Base-by-base conservation (phyloP, 106 monocot species). In the Dioscorea alata region DNA sequence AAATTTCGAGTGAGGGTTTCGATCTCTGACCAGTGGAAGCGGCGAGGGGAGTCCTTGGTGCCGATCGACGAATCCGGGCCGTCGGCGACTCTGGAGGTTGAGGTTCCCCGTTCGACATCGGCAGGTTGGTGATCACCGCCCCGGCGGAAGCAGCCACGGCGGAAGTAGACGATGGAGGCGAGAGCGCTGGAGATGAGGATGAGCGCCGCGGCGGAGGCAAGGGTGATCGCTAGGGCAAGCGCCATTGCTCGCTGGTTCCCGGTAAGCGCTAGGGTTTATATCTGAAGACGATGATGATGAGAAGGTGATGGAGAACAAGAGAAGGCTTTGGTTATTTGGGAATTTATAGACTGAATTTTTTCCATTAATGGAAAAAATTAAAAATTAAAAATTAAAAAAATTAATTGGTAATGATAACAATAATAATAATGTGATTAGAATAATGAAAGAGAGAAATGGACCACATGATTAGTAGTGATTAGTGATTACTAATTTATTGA, bases 11-110 rank as follows among this genome's bases (percentile, higher is more conserved):
- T 89, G 69, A 82, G 63, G 20, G 50, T 24, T 68, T 79, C 81
- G 12, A 88, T 69, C 76, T 93, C 88, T 1, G 8, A 17, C 88
- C 88, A 88, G n/a, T 18, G 24, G 71, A 81, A 81, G 59, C 48
- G 69, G 21, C 63, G 58, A 2, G 74, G 69, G 42, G 74, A 22
- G 32, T 32, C 6, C 22, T n/a, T 12, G 4, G 13, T n/a, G 21
- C 20, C 32, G 17, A 15, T 25, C n/a, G 50, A 22, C 23, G 22
- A 50, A 28, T 48, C 33, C 25, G 52, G 18, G 16, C 21, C 70
- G 33, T 68, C 65, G 3, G 61, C 64, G 48, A 83, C 69, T 24
- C 67, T 67, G 17, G 42, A 58, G 20, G 62, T 22, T 2, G 59
- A 4, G 23, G 13, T 4, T 14, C 63, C 72, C 16, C 34, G 6